Base-by-base conservation (phyloP, 495 filamentous ascomycete species). In the Glutinoglossum americanum region DNA sequence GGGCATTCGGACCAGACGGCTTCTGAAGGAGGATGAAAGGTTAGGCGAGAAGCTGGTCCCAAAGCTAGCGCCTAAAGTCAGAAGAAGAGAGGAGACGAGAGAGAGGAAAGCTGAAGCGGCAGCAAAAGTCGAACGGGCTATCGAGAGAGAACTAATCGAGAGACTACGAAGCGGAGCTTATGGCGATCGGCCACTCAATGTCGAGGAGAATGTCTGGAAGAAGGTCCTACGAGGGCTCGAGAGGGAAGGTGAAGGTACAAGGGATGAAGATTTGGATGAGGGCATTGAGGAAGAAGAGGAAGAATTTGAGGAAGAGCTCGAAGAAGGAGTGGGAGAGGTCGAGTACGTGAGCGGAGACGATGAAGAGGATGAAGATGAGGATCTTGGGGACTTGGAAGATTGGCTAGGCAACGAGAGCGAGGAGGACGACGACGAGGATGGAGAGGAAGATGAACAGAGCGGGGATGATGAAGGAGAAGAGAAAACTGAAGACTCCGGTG, bases 71-170 rank as follows among this genome's bases (percentile, higher is more conserved):
- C 89, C 92, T 37, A 98, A 98, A 76, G 79, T 98, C 53, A 76
- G 83, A 61, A 78, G 87, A 63, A 74, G 90, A 62, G 92, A 98
- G 67, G 87, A 83, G 64, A 88, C 86, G 15, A 75, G 92, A 64
- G 93, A 97, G 74, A 75, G 93, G 61, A 97, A 97, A 74, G 92
- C 92, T 1, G 78, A 89, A 67, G 82, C 82, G 19, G 93, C 93
- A 26, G 93, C 92, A 17, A 97, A 95, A 80, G 77, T 98, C 30
- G 92, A 98, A 76, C 75, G 87, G 59, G 85, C 87, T 9, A 97
- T 97, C 73, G 92, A 98, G 78, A 77, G 94, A 55, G 92, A 97
- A 69, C 74, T 98, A 62, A 84, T 98, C 64, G 89, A 97, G 69
- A 72, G 93, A 58, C 70, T 98, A 69, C 74, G 87, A 59, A 89